Base-by-base conservation (phyloP, 306 rosid species). In the Cucurbita argyrosperma region DNA sequence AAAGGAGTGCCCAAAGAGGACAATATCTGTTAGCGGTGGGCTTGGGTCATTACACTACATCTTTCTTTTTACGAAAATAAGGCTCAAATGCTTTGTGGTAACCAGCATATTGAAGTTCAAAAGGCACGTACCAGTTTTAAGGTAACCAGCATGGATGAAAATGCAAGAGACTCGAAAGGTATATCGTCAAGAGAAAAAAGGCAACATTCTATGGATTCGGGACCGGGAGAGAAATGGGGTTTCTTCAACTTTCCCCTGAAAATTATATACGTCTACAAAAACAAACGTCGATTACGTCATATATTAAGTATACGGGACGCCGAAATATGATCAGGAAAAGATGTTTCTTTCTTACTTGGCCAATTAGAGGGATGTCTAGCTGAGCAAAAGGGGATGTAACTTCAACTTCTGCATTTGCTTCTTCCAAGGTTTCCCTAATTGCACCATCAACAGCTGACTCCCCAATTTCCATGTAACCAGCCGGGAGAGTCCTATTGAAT, bases 391-490 rank as follows among this genome's bases (percentile, higher is more conserved):
- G 95, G 55, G 96, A 89, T 53, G 88, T 78, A 75, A 80, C 89
- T 84, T 90, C 96, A 70, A 94, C 99, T 42, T 94, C 92, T 51
- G 99, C 99, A 79, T 85, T 85, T 76, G 99, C 99, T 88, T 91
- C 99, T 80, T 94, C 99, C 90, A 84, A 76, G 76, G 99, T 94
- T 84, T 94, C 99, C 84, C 99, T 88, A 21, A 82, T 82, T 46
- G 99, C 99, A 72, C 99, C 99, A 81, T 94, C 99, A 70, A 85
- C 86, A 67, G 97, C 95, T 3, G 99, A 90, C 84, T 94, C 97
- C 67, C 97, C 99, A 57, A 91, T 87, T 88, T 94, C 99, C 89
- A 91, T 71, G 80, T 85, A 91, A 76, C 99, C 97, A 58, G 99
- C 99, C 18, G 97, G 99, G 68, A 94, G 99, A 53, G 99, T 91